Evolutionary conservation across 1,139 yeast genomes (phyloP), one percentile per base, ranked within the genome.

Genomic region (Nadsonia starkeyi-henricii): DNA sequence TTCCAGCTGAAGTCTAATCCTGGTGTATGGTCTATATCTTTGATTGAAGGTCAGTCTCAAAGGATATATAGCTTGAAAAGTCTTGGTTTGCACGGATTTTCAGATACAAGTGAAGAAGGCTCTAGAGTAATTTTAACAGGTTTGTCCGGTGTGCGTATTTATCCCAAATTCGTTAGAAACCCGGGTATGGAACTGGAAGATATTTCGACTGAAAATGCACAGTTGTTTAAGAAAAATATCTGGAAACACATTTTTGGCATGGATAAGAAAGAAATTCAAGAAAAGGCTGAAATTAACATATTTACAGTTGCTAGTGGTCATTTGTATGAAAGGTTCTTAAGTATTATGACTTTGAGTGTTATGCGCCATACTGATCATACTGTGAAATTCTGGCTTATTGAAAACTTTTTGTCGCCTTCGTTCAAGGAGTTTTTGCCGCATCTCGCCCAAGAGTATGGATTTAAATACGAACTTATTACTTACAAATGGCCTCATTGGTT

Each of bases 401-500:
- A 85, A 54, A 82, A 85, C 60, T 84, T 74, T 58, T 67, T 85
- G 63, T 82, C 95, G 1, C 79, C 88, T 1, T 69, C 77, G 3
- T 81, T 88, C 60, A 79, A 75, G 58, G 60, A 66, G 43, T 71
- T 77, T 47, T 60, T 86, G n/a, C 84, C 86, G 0, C 55, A 59
- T n/a, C 60, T 88, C 45, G 80, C 93, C 0, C 62, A 67, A n/a
- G 60, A 74, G 48, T 74, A 72, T 53, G 73, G 74, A 1, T 78
- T 85, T 54, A 74, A 79, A 45, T 85, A 81, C 57, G 89, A 86
- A 58, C 66, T 85, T 44, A 72, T 91, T 19, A 77, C 82, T 1
- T 91, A 85, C 63, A 81, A 83, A 55, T 91, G 98, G 98, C 98
- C 98, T 12, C 65, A 70, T 21, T 91, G 96, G 94, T 69, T 91